Evolutionary conservation across 2,329 filamentous ascomycete genomes (phyloP), one percentile per base, ranked within the genome.

Genomic region (Didymella glomerata): DNA sequence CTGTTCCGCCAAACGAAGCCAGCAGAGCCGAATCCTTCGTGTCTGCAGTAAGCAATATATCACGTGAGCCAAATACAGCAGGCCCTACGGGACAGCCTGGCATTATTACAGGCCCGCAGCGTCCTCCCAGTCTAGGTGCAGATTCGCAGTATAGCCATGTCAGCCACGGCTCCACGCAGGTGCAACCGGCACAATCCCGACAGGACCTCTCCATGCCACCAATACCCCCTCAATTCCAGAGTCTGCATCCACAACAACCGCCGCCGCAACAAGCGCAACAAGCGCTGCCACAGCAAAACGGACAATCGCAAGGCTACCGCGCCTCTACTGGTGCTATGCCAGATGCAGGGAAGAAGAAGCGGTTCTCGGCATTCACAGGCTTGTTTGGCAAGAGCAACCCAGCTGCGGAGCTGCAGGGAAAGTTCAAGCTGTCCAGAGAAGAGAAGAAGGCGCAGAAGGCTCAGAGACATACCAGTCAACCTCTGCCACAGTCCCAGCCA

Each of bases 341-440:
- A 14, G 70, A 75, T 36, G 48, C 60, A 3, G 68, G 69, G 49
- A 78, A 76, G 65, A 82, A 81, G 62, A 81, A 80, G 54, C 74
- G 80, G 32, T 81, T 82, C 47, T 82, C 81, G 2, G 67, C 74
- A 3, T 62, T 83, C 11, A 79, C 80, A 4, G 78, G 74, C 32
- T 61, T 83, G 1, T 82, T 83, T 52, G 72, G 76, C 28, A 72
- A 80, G 30, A 76, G 73, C 10, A 75, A 71, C 32, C 75, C 76
- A 2, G 69, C 64, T 13, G 72, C 68, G 11, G 64, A 73, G 36
- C 27, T 59, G 20, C 41, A 54, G 14, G 62, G 72, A 20, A 77
- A 77, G 54, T 68, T 65, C 20, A 78, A 77, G 53, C 44, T 78
- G 36, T 72, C 70, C 7, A 79, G 79, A 52, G 71, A 76, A 45